Evolutionary conservation across 2,329 filamentous ascomycete species (phyloP).

Genomic region (Fusarium sp.): DNA sequence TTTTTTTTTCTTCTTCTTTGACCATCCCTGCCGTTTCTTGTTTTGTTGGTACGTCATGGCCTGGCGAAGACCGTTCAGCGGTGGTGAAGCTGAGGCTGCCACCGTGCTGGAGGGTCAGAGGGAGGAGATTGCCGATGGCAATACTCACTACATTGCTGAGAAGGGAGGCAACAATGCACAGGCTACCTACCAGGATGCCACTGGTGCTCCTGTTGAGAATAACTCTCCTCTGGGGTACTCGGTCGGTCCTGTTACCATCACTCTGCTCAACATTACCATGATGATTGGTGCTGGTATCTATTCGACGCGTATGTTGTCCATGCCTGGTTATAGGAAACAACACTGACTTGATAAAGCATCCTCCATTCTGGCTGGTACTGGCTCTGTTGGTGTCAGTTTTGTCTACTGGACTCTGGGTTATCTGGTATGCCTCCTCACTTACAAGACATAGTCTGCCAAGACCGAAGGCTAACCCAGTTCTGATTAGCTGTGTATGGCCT

Average conservation of each 20-base stretch:
- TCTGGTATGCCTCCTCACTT: slow-evolving; percentile 56
- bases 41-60: background rate
- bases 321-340: no score
- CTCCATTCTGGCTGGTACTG: slow-evolving; percentile 65
- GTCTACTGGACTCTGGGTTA: slow-evolving; percentile 74
- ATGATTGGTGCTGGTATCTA: slow-evolving; percentile 73
- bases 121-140: slow-evolving; percentile 8
- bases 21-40: background rate
- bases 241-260: slow-evolving; percentile 63
- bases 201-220: slow-evolving; percentile 68
- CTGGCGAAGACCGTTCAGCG: background rate
- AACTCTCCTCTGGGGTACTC: slow-evolving; percentile 68
- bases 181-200: slow-evolving; percentile 67
- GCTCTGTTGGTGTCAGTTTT: slow-evolving; percentile 69
- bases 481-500: slow-evolving; percentile 50
- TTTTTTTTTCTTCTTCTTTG: background rate
- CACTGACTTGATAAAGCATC: slow-evolving; percentile 52
- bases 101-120: background rate
- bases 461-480: background rate
- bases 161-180: slow-evolving; percentile 59
- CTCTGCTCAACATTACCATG: slow-evolving; percentile 69
- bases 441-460: background rate
- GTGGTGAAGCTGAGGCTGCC: background rate
- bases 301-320: slow-evolving; percentile 65
- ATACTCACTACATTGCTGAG: slow-evolving; percentile 18